phyloP scores from a whole-genome alignment of 2,329 filamentous ascomycete species.

The Chrysosporium queenslandicum region DNA sequence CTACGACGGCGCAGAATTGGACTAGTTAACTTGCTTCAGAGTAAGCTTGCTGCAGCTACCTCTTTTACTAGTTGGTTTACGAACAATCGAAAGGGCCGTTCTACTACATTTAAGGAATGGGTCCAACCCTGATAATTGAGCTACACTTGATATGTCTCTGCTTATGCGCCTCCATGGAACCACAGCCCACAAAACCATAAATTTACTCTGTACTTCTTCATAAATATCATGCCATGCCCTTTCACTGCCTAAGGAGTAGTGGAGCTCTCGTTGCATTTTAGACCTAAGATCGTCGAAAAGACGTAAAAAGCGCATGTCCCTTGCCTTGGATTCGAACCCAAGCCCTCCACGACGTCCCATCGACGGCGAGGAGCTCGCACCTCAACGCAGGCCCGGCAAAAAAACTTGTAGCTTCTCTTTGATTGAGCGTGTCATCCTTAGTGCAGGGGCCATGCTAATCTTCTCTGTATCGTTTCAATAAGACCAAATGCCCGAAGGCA shows the following conservation, averaged over 20 bases:
- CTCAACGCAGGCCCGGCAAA: slow-evolving; percentile 34
- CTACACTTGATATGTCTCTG: too few relatives aligned
- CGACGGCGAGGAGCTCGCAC: not conserved
- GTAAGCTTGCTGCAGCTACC: too few relatives aligned
- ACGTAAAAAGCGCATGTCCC: slow-evolving; percentile 6
- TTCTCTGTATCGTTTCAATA: slow-evolving; percentile 63
- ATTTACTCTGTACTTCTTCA: too few relatives aligned
- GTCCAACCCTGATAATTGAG: too few relatives aligned
- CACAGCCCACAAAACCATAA: too few relatives aligned
- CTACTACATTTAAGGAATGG: too few relatives aligned
- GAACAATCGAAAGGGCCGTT: too few relatives aligned
- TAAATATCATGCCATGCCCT: not conserved
- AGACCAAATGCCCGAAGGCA: slow-evolving; percentile 48
- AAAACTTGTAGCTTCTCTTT: slow-evolving; percentile 67
- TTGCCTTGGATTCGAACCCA: not conserved
- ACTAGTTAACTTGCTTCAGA: too few relatives aligned
- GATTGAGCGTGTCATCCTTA: slow-evolving; percentile 91
- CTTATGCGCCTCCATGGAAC: too few relatives aligned
- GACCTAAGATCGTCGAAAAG: too few relatives aligned
- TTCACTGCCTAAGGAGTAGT: not conserved
- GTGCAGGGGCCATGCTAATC: slow-evolving; percentile 76
- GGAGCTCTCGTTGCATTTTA: too few relatives aligned
- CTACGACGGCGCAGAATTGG: slow-evolving; percentile 5
- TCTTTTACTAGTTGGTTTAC: too few relatives aligned
- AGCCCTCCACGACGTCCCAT: not conserved